These are phyloP conservation scores for Botrytis aclada DNA, from an alignment of 2,329 filamentous ascomycete genomes.

Conservation along the genomic window DNA sequence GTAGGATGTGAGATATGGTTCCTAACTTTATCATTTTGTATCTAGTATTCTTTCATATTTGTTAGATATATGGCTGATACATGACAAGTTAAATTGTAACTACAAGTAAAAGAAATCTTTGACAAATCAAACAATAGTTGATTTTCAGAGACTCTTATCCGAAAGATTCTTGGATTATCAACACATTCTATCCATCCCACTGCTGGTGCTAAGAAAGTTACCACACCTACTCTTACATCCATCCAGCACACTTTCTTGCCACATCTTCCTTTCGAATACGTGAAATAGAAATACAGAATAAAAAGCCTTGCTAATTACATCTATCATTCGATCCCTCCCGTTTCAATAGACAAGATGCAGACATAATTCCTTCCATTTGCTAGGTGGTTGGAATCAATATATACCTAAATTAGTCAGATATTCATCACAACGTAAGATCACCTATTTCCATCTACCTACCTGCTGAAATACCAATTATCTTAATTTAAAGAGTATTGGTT, in stretches of 20 bases:
- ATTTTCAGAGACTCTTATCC: not conserved
- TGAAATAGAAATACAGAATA: not conserved
- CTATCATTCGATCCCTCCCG: not conserved
- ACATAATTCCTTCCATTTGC: too few relatives aligned
- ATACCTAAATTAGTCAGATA: not conserved
- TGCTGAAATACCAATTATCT: not conserved
- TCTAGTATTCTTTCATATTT: not conserved
- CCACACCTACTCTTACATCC: not conserved
- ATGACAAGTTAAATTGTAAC: too few relatives aligned
- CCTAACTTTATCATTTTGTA: not conserved
- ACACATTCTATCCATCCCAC: not conserved
- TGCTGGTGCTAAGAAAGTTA: not conserved
- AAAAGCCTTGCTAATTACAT: not conserved
- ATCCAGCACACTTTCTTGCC: not conserved
- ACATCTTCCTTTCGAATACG: not conserved
- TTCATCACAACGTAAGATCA: not conserved
- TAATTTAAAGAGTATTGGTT: not conserved
- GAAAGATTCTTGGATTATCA: not conserved
- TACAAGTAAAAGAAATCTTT: not conserved
- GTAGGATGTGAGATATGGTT: not conserved
- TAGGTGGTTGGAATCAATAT: not conserved
- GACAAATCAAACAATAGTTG: not conserved
- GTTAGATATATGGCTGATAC: not conserved
- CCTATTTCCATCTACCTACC: not conserved
- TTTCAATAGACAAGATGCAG: not conserved